Conservation (phyloP, 257 asterid genomes). For the Nicotiana benthamiana region DNA sequence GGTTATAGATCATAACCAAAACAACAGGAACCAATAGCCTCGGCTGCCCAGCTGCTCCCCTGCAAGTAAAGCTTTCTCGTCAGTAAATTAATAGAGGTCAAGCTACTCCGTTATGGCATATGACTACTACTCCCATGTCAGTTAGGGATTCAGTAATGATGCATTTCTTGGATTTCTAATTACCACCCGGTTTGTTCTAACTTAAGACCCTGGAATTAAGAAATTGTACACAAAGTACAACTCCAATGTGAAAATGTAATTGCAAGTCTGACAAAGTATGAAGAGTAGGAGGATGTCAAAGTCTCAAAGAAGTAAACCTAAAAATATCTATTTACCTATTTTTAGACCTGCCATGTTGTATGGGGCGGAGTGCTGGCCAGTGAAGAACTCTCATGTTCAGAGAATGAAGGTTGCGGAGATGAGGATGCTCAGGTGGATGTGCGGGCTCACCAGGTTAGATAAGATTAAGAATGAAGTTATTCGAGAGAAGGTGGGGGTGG, state of each 20-base stretch:
- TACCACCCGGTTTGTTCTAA: background rate
- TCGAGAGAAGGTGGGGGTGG: too few species aligned
- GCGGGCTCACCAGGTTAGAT: too few species aligned
- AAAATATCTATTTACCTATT: background rate
- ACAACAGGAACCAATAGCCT: constrained; percentile 78
- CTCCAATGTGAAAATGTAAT: background rate
- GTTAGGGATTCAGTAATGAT: background rate
- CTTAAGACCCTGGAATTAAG: background rate
- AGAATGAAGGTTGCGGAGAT: too few species aligned
- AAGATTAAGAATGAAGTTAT: too few species aligned
- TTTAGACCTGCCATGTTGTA: too few species aligned
- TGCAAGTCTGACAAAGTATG: background rate
- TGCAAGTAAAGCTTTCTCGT: constrained; percentile 23
- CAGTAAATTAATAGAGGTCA: background rate
- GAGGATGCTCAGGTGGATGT: too few species aligned
- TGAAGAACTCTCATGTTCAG: too few species aligned
- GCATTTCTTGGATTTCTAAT: background rate
- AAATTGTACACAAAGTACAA: background rate
- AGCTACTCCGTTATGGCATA: background rate
- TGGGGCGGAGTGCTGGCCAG: too few species aligned
- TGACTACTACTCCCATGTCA: background rate
- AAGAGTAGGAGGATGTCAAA: background rate
- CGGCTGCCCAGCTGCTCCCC: constrained; percentile 91
- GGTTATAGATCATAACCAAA: constrained; percentile 76
- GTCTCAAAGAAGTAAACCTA: background rate